A percentile compares a stretch with the other conserved stretches of the same genome.
phyloP scores from a whole-genome alignment of 169 alveolate genomes.

The Blepharisma undulans region DNA sequence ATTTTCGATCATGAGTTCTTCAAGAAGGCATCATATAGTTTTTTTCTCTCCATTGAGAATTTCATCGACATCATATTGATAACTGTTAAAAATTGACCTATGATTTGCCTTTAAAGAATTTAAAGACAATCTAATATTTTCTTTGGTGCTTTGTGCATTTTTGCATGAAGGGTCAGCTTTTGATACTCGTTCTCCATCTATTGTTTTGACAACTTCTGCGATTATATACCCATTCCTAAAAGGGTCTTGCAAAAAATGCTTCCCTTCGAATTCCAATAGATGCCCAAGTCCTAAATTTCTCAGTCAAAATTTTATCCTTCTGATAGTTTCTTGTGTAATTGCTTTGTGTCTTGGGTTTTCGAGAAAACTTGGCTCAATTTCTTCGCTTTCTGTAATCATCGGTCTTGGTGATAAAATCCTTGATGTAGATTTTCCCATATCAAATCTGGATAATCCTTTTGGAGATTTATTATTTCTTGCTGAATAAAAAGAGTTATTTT shows the following conservation, averaged over 20 bases:
- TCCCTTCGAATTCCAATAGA: not conserved
- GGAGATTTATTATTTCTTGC: not conserved
- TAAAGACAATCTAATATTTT: not conserved
- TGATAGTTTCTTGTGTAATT: not conserved
- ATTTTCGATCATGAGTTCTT: not conserved
- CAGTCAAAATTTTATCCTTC: not conserved
- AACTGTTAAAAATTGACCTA: not conserved
- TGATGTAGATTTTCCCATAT: not conserved
- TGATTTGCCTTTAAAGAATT: not conserved
- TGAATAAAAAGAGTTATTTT: not conserved
- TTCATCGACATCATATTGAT: not conserved
- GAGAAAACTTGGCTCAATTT: not conserved
- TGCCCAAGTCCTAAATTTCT: not conserved
- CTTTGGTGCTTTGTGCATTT: not conserved
- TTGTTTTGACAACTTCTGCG: not conserved
- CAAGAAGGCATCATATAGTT: not conserved
- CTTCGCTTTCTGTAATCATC: not conserved
- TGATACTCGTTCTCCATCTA: not conserved
- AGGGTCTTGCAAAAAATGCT: constrained; percentile 15
- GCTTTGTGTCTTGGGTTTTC: not conserved
- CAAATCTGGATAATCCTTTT: not conserved
- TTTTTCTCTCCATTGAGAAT: not conserved
- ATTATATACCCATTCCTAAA: not conserved
- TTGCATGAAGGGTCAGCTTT: not conserved
- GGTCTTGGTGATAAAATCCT: not conserved